A percentile compares a stretch with the other conserved stretches of the same genome.
Evolutionary conservation across 768 basidiomycete species (phyloP).

Genomic region (Xanthoconium stramineum): DNA sequence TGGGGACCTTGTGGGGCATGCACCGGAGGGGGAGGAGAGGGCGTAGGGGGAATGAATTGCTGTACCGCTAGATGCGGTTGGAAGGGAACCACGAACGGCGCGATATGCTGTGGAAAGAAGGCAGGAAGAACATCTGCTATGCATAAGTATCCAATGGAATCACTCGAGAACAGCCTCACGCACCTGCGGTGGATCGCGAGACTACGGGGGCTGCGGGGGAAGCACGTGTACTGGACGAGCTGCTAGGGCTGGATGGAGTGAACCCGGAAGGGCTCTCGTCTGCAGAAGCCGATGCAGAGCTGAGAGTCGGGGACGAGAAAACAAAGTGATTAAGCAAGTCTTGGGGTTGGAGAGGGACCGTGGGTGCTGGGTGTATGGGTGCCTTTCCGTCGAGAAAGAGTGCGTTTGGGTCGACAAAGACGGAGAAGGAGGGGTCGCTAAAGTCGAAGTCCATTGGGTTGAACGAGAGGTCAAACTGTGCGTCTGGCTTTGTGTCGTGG

Average conservation of each 20-base stretch:
- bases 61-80: conserved; percentile 29
- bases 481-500: conserved; percentile 32
- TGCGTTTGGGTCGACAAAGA: conserved; percentile 64
- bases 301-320: conserved; percentile 37
- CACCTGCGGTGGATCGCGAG: conserved; percentile 22
- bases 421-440: conserved; percentile 39
- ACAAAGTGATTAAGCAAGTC: conserved; percentile 34
- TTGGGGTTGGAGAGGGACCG: conserved; percentile 26
- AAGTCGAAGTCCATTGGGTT: conserved; percentile 60
- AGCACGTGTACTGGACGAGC: conserved; percentile 27
- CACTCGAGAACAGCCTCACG: background rate
- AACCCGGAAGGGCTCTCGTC: conserved; percentile 26
- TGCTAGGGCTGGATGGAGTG: conserved; percentile 24
- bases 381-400: conserved; percentile 42
- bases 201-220: conserved; percentile 30
- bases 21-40: conserved; percentile 37
- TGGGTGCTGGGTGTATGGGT: conserved; percentile 9
- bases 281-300: conserved; percentile 31
- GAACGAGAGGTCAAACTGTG: conserved; percentile 39
- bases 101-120: conserved; percentile 16
- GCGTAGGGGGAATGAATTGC: conserved; percentile 34
- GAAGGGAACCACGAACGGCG: conserved; percentile 32
- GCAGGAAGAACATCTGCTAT: conserved; percentile 21
- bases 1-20: conserved; percentile 24
- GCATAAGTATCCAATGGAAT: conserved; percentile 1